phyloP scores from a whole-genome alignment of 1,284 basidiomycete genomes.

The Sporisorium exsertum region DNA sequence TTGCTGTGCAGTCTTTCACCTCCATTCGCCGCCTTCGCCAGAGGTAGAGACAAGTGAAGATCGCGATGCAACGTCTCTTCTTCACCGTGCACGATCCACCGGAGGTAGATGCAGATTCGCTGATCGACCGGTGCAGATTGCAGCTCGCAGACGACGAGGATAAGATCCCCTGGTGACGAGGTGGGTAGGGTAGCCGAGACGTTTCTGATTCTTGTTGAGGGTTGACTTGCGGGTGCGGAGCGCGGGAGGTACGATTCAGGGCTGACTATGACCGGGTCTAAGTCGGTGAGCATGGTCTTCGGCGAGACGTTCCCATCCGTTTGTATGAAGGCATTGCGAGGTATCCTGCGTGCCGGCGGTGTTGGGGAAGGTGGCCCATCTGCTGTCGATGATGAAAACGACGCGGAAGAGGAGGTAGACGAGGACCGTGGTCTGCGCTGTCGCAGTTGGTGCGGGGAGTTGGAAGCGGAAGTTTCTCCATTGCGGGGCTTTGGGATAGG shows the following conservation, averaged over 20 bases:
- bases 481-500: background rate
- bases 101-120: constrained; percentile 41
- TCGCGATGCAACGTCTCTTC: constrained; percentile 7
- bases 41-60: background rate
- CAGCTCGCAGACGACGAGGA: constrained; percentile 47
- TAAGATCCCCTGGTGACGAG: constrained; percentile 30
- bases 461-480: background rate
- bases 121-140: constrained; percentile 43
- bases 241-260: constrained; percentile 29
- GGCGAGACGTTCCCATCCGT: background rate
- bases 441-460: background rate
- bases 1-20: background rate
- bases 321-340: background rate
- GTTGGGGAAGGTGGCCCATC: constrained; percentile 13
- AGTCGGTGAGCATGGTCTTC: constrained; percentile 16
- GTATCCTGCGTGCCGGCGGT: constrained; percentile 3
- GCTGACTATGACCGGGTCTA: constrained; percentile 25
- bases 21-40: background rate
- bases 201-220: background rate
- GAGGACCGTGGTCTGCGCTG: constrained; percentile 7
- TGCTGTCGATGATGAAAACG: background rate
- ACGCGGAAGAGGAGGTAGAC: constrained; percentile 7
- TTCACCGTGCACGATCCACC: constrained; percentile 50
- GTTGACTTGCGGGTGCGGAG: background rate
- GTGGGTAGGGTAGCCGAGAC: constrained; percentile 8